Base-by-base conservation (phyloP, 768 basidiomycete genomes). In the Lenzites betulinus region DNA sequence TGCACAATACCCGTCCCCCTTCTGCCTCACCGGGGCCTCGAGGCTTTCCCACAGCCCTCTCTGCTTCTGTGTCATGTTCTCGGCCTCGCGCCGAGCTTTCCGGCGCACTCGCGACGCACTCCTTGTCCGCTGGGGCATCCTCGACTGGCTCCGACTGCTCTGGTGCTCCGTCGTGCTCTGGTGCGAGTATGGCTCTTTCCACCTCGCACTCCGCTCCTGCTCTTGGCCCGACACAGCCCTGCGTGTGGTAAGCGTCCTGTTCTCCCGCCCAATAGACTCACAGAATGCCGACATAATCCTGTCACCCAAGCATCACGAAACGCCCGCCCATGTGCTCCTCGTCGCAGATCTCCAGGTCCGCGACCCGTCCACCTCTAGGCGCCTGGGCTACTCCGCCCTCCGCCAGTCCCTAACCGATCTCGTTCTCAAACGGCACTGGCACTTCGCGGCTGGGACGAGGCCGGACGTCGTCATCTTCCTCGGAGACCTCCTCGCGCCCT, bases 401-500 rank as follows among this genome's bases (percentile, higher is more conserved):
- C 62, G 54, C 38, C 58, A 64, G 28, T 58, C 49, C 62, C 68
- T 92, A 54, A 85, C 89, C 50, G 90, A 95, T 74, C 78, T 89
- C 62, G 91, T 91, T 70, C 77, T 95, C 59, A 83, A 89, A 44
- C 93, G 92, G 73, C 87, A 79, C 65, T 97, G 94, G 94, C 80
- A 79, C 58, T 85, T 79, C 15, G 88, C 86, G 2, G 59, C 39
- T 2, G 77, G 83, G 51, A 75, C 83, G 60, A 77, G 73, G 35
- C 90, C 93, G 8, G 85, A 96, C 70, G 82, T 77, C n/a, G 83
- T 96, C 8, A 76, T 97, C 4, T 90, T 96, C 64, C 77, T 94
- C 23, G 95, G 95, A 39, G 94, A 97, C 71, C 89, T 95, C 89
- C 83, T 96, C 81, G 93, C 94, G 63, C 84, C 82, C 53, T 93